A percentile compares a stretch with the other conserved stretches of the same genome.
phyloP scores from a whole-genome alignment of 768 basidiomycete species.

The Phaffia tasmanica region DNA sequence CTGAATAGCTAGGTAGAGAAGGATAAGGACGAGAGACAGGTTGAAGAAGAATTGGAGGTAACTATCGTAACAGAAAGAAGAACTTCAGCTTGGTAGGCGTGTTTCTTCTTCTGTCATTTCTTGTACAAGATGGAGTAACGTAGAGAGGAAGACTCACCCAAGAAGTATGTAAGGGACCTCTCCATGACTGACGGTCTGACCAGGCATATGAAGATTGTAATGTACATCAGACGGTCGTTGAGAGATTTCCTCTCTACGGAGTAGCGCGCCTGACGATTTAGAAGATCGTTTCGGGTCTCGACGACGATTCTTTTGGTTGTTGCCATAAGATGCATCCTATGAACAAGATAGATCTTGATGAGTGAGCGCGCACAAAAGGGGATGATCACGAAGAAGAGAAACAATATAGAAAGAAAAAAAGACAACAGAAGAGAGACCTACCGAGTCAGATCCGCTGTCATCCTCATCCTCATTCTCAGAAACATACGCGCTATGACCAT shows the following conservation, averaged over 20 bases:
- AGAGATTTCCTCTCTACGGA: background rate
- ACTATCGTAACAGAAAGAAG: conserved; percentile 38
- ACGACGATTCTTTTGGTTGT: background rate
- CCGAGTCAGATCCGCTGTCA: conserved; percentile 1
- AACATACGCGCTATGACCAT: background rate
- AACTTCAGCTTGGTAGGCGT: background rate
- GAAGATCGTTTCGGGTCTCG: background rate
- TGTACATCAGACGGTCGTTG: conserved; percentile 25
- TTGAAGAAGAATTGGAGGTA: conserved; percentile 96
- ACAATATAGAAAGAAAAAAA: background rate
- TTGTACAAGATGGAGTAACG: background rate
- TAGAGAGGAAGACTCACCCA: conserved; percentile 49
- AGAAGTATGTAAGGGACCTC: conserved; percentile 63
- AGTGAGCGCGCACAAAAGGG: background rate
- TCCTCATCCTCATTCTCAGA: background rate
- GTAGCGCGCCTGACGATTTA: too few species aligned
- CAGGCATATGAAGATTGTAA: conserved; percentile 33
- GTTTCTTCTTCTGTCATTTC: background rate
- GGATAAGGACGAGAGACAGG: conserved; percentile 64
- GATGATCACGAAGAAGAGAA: background rate
- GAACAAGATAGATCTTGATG: background rate
- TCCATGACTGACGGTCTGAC: conserved; percentile 32
- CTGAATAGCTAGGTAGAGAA: conserved; percentile 71
- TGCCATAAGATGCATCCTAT: background rate
- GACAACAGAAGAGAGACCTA: background rate